phyloP scores from a whole-genome alignment of 2,329 filamentous ascomycete species.

The Colletotrichum gigasporum region DNA sequence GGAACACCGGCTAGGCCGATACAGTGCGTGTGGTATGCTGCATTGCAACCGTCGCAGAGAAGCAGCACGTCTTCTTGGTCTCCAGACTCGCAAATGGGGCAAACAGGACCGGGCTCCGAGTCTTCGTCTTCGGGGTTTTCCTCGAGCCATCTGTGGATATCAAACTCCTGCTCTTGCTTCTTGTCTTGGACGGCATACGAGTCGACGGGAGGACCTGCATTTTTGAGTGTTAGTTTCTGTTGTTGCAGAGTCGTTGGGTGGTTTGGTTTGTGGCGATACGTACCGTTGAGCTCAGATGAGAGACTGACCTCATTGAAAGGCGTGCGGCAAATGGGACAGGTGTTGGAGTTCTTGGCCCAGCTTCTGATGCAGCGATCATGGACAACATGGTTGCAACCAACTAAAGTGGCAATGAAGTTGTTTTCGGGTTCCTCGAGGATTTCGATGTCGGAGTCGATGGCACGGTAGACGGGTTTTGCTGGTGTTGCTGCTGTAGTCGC shows the following conservation, averaged over 20 bases:
- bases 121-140: constrained; percentile 75
- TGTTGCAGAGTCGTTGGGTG: background rate
- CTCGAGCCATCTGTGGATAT: constrained; percentile 78
- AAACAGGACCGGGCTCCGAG: constrained; percentile 82
- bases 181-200: constrained; percentile 79
- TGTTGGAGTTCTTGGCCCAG: constrained; percentile 97
- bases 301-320: constrained; percentile 92
- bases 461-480: constrained; percentile 31
- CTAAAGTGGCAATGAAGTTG: constrained; percentile 65
- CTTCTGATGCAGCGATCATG: constrained; percentile 93
- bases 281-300: constrained; percentile 63
- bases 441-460: constrained; percentile 30
- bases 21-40: constrained; percentile 91
- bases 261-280: constrained; percentile 20
- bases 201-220: constrained; percentile 62
- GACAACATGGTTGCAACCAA: constrained; percentile 88
- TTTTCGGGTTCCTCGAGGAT: constrained; percentile 39
- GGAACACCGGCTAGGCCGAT: constrained; percentile 83
- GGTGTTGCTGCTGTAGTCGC: constrained; percentile 29
- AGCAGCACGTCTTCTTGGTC: constrained; percentile 88
- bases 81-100: constrained; percentile 82
- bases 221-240: constrained; percentile 34
- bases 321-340: constrained; percentile 95
- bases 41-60: constrained; percentile 91
- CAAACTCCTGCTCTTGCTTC: constrained; percentile 90